Conservation (phyloP, 495 filamentous ascomycete genomes). For the Amniculicola lignicola region DNA sequence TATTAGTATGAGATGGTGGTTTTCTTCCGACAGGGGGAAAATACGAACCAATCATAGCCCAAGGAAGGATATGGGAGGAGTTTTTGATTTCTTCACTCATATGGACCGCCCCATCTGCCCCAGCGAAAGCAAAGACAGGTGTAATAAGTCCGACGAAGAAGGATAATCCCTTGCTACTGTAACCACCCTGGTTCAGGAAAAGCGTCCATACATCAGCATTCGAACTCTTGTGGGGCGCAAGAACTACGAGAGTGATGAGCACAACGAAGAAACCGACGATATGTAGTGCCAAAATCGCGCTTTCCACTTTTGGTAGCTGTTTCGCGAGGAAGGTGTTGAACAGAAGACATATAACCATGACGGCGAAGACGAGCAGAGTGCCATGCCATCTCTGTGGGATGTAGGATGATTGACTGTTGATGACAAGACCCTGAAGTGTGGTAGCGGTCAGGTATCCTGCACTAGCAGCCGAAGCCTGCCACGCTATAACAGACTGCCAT, state of each 20-base stretch:
- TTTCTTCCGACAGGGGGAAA: too few relatives aligned
- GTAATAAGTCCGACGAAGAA: slow-evolving; percentile 16
- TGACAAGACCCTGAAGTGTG: slow-evolving; percentile 9
- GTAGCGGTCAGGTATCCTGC: slow-evolving; percentile 8
- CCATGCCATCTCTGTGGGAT: slow-evolving; percentile 10
- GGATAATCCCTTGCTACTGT: slow-evolving; percentile 5
- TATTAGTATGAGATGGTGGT: too few relatives aligned
- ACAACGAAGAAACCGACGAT: slow-evolving; percentile 46
- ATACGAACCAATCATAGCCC: background rate
- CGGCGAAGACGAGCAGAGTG: slow-evolving; percentile 23
- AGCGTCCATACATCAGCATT: slow-evolving; percentile 8
- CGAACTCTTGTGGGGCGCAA: slow-evolving; percentile 16
- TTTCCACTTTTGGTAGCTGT: slow-evolving; percentile 31
- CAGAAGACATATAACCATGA: slow-evolving; percentile 12
- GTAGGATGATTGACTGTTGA: slow-evolving; percentile 10
- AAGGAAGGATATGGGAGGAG: background rate
- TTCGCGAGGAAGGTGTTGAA: slow-evolving; percentile 33
- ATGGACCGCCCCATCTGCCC: background rate
- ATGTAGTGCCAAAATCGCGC: slow-evolving; percentile 25
- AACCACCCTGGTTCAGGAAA: slow-evolving; percentile 15
- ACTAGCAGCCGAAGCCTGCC: slow-evolving; percentile 12
- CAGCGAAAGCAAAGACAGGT: background rate
- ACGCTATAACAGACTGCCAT: slow-evolving; percentile 17
- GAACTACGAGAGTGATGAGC: slow-evolving; percentile 32
- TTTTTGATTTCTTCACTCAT: background rate